Percentiles rank a stretch among this genome's conserved stretches.
Conservation (phyloP, 768 basidiomycete genomes). For the Strobilomyces dryophilus region DNA sequence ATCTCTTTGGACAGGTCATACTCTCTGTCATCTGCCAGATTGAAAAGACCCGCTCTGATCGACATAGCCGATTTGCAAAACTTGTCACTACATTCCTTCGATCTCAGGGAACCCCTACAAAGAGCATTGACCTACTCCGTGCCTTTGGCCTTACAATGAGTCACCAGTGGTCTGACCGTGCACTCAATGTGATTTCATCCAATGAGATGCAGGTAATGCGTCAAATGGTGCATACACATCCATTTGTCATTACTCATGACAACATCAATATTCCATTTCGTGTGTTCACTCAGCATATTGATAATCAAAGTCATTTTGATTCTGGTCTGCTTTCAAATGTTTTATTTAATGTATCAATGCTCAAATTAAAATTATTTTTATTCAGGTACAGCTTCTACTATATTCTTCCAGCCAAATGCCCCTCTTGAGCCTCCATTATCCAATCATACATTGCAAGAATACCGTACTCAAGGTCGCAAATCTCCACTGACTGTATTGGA, state of each 20-base stretch:
- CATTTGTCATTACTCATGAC: neutral
- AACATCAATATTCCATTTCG: conserved; percentile 28
- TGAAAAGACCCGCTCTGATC: neutral
- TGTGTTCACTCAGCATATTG: conserved; percentile 35
- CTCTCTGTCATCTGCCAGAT: neutral
- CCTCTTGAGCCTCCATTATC: neutral
- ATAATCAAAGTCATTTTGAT: conserved; percentile 35
- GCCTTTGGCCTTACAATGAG: neutral
- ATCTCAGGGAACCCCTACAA: neutral
- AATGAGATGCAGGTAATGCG: neutral
- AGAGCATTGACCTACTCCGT: neutral
- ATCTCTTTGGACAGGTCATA: neutral
- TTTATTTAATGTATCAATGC: too few species aligned
- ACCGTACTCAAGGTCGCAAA: too few species aligned
- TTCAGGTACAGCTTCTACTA: conserved; percentile 27
- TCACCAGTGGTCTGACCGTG: neutral
- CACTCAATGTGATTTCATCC: neutral
- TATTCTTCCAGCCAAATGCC: conserved; percentile 28
- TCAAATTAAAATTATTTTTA: too few species aligned
- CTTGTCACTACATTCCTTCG: neutral
- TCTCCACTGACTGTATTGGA: too few species aligned
- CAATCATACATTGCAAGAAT: too few species aligned
- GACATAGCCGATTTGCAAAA: neutral
- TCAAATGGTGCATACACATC: neutral
- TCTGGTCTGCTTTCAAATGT: conserved; percentile 16